Conservation (phyloP, 352 stramenopile genomes). For the Globisporangium middletonii region DNA sequence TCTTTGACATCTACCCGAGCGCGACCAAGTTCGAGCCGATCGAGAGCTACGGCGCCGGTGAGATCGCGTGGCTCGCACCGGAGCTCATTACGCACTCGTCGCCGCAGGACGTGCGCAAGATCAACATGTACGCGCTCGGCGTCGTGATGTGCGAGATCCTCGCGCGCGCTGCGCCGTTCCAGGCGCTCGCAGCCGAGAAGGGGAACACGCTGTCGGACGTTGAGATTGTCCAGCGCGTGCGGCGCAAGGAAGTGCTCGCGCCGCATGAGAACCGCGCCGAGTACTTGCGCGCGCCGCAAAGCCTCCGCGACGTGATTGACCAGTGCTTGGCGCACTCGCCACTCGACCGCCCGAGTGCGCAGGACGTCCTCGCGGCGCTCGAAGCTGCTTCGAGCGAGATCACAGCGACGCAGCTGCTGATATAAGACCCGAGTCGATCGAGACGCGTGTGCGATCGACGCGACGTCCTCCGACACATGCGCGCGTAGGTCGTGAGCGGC, state of each 20-base stretch:
- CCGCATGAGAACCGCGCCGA: slow-evolving; percentile 39
- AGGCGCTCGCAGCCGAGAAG: slow-evolving; percentile 29
- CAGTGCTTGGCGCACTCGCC: slow-evolving; percentile 48
- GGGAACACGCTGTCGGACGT: slow-evolving; percentile 54
- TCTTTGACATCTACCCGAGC: slow-evolving; percentile 47
- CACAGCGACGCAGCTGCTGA: slow-evolving; percentile 4
- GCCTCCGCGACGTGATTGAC: slow-evolving; percentile 32
- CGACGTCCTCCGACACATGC: neutral
- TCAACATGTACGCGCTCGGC: slow-evolving; percentile 63
- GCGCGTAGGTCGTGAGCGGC: neutral
- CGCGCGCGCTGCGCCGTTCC: slow-evolving; percentile 40
- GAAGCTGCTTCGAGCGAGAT: slow-evolving; percentile 18
- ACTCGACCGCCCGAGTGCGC: slow-evolving; percentile 41
- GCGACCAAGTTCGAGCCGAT: slow-evolving; percentile 19
- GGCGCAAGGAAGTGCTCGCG: slow-evolving; percentile 27
- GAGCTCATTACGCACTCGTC: slow-evolving; percentile 43
- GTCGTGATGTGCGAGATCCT: slow-evolving; percentile 58
- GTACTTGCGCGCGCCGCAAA: slow-evolving; percentile 31
- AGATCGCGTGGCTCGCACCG: slow-evolving; percentile 44
- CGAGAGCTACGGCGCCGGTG: slow-evolving; percentile 36
- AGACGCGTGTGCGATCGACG: neutral
- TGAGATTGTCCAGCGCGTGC: slow-evolving; percentile 34
- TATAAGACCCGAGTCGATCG: neutral
- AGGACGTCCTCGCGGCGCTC: slow-evolving; percentile 33
- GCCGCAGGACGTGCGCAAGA: slow-evolving; percentile 37